Conservation (phyloP, 1,139 yeast genomes). For the Lodderomyces beijingensis region DNA sequence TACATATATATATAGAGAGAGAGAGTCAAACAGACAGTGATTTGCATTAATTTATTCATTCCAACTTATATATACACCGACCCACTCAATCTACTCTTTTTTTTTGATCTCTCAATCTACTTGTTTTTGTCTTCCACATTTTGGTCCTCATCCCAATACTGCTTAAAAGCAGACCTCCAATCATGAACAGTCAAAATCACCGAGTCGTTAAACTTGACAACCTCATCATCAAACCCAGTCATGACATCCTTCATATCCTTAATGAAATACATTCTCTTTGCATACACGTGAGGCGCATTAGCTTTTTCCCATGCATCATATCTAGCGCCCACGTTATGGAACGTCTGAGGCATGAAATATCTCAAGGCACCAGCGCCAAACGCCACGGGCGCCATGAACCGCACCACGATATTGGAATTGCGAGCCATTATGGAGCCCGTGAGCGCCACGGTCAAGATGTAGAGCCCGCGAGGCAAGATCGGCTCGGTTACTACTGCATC, state of each 20-base stretch:
- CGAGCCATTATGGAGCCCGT: slow-evolving; percentile 53
- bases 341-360: slow-evolving; percentile 37
- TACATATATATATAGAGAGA: background rate
- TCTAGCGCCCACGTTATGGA: slow-evolving; percentile 18
- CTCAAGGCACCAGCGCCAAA: slow-evolving; percentile 43
- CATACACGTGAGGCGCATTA: slow-evolving; percentile 36
- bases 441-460: slow-evolving; percentile 51
- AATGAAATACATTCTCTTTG: slow-evolving; percentile 16
- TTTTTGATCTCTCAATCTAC: slow-evolving; percentile 1
- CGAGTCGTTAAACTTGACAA: slow-evolving; percentile 14
- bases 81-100: background rate
- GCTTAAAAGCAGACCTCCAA: slow-evolving; percentile 17
- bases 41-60: no score
- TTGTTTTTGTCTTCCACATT: background rate
- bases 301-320: slow-evolving; percentile 48
- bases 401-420: slow-evolving; percentile 41
- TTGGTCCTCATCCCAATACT: slow-evolving; percentile 1
- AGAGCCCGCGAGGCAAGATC: slow-evolving; percentile 50
- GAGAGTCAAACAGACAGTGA: no score
- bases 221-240: slow-evolving; percentile 11
- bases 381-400: slow-evolving; percentile 47
- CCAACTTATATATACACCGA: background rate
- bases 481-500: slow-evolving; percentile 35
- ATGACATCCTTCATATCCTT: slow-evolving; percentile 14
- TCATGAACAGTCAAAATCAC: slow-evolving; percentile 20